Percentiles rank a stretch among this genome's conserved stretches.
Conservation (phyloP, 176 grass and related monocot genomes). For the Carex parvula region DNA sequence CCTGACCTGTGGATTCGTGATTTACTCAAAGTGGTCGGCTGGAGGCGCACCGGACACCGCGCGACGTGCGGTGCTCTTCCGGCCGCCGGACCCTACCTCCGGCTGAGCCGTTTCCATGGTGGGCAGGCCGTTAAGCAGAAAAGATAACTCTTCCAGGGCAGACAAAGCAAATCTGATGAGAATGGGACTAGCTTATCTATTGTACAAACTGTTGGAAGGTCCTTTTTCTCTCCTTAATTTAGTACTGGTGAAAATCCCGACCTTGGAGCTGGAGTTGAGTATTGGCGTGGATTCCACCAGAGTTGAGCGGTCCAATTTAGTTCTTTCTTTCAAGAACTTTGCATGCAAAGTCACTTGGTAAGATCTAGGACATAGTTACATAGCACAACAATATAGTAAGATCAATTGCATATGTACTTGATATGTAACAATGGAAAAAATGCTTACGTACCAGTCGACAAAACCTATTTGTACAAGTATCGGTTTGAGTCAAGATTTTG, state of each 20-base stretch:
- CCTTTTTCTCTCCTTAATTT: too few relatives aligned
- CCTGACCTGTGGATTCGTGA: too few relatives aligned
- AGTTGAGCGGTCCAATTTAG: too few relatives aligned
- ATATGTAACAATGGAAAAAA: background rate
- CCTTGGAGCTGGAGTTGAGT: too few relatives aligned
- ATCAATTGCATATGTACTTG: background rate
- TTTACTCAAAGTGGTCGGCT: too few relatives aligned
- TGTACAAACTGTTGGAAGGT: too few relatives aligned
- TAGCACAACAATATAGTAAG: background rate
- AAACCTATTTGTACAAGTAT: background rate
- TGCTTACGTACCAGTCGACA: background rate
- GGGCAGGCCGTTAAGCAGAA: slow-evolving; percentile 41
- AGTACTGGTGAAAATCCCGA: too few relatives aligned
- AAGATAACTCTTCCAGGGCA: slow-evolving; percentile 61
- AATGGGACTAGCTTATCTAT: too few relatives aligned
- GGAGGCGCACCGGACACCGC: slow-evolving; percentile 22
- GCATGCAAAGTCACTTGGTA: slow-evolving; percentile 25
- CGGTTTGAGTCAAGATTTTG: background rate
- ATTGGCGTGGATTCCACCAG: too few relatives aligned
- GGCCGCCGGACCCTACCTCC: slow-evolving; percentile 36
- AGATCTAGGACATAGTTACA: background rate
- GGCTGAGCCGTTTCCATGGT: slow-evolving; percentile 42
- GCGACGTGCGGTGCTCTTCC: slow-evolving; percentile 39
- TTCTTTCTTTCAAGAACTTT: slow-evolving; percentile 10
- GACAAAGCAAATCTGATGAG: too few relatives aligned